phyloP scores from a whole-genome alignment of 208 protist genomes.

The Angomonas desouzai region DNA sequence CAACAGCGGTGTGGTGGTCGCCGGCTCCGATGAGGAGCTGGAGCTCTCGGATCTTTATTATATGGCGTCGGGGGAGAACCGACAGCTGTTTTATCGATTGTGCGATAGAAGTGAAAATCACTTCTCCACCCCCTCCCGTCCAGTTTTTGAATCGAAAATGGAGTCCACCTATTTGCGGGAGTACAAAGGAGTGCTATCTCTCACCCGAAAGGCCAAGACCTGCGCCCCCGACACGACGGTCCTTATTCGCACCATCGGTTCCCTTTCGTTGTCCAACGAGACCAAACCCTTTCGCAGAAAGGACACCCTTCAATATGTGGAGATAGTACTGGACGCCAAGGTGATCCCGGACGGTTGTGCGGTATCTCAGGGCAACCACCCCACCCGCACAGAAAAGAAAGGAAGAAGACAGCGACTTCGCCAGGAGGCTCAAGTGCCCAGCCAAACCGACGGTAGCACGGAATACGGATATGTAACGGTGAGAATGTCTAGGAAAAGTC shows the following conservation, averaged over 20 bases:
- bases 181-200: neutral
- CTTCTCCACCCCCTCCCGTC: slow-evolving; percentile 40
- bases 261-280: slow-evolving; percentile 15
- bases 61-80: neutral
- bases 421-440: neutral
- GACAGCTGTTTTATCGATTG: neutral
- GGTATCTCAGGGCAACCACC: neutral
- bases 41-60: neutral
- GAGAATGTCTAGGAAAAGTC: slow-evolving; percentile 16
- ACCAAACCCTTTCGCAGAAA: slow-evolving; percentile 25
- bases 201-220: neutral
- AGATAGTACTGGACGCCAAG: slow-evolving; percentile 35
- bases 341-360: slow-evolving; percentile 17
- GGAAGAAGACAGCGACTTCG: neutral
- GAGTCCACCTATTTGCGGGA: slow-evolving; percentile 38
- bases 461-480: slow-evolving; percentile 28
- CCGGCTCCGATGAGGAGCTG: neutral
- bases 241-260: slow-evolving; percentile 42
- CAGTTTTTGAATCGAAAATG: slow-evolving; percentile 25
- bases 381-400: neutral
- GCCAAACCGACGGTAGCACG: slow-evolving; percentile 1
- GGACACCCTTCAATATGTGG: slow-evolving; percentile 47
- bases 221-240: slow-evolving; percentile 16
- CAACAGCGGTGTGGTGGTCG: neutral
- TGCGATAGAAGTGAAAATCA: slow-evolving; percentile 3